phyloP scores from a whole-genome alignment of 768 basidiomycete genomes.

The Trametes coccinea region DNA sequence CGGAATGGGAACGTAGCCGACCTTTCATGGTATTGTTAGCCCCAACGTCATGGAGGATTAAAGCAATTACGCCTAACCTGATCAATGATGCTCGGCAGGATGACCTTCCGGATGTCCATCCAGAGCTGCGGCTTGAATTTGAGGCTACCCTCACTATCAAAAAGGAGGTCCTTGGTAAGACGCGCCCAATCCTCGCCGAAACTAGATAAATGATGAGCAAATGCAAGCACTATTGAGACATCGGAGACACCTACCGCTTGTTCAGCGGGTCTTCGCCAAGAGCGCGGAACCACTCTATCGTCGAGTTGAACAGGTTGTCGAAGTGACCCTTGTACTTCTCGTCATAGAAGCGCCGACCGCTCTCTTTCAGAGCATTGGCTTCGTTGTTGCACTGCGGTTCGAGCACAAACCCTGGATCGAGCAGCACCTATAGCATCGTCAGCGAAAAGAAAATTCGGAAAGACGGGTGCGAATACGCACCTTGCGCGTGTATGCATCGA shows the following conservation, averaged over 20 bases:
- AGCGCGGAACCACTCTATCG: conserved; percentile 78
- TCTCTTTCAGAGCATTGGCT: conserved; percentile 62
- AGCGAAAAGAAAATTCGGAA: background rate
- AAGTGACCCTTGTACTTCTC: conserved; percentile 75
- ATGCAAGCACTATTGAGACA: no score
- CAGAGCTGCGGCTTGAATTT: conserved; percentile 88
- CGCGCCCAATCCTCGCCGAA: conserved; percentile 85
- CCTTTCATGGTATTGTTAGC: conserved; percentile 34
- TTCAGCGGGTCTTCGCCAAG: conserved; percentile 87
- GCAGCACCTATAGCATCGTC: conserved; percentile 48
- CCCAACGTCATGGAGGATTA: background rate
- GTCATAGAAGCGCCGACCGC: conserved; percentile 78
- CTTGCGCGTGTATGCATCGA: conserved; percentile 67
- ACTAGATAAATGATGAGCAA: background rate
- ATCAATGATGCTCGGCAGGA: conserved; percentile 76
- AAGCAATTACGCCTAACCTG: conserved; percentile 46
- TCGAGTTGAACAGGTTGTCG: conserved; percentile 71
- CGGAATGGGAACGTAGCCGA: conserved; percentile 86
- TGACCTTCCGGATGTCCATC: conserved; percentile 83
- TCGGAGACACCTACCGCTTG: conserved; percentile 37
- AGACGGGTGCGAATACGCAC: no score
- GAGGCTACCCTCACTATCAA: conserved; percentile 76
- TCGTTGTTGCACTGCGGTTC: conserved; percentile 71
- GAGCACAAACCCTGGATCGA: conserved; percentile 86
- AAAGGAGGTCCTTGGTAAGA: conserved; percentile 81